A percentile compares a stretch with the other conserved stretches of the same genome.
Evolutionary conservation across 2,329 filamentous ascomycete species (phyloP).

Genomic region (Phaeoacremonium minimum): DNA sequence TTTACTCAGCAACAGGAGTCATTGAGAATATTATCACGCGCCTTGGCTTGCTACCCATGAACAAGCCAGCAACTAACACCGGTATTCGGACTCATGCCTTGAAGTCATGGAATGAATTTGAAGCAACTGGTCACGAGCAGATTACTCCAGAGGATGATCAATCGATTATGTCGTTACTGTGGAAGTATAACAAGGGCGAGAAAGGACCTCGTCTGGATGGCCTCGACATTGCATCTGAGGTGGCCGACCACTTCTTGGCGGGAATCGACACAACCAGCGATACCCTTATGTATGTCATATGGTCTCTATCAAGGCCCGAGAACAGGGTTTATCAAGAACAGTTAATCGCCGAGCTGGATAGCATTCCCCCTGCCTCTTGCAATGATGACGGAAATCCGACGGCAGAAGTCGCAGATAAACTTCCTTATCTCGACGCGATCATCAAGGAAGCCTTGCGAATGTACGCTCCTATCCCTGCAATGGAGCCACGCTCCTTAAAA

Average conservation of each 20-base stretch:
- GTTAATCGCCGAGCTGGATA: constrained; percentile 34
- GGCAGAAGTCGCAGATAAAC: constrained; percentile 28
- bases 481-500: constrained; percentile 38
- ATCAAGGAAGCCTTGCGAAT: constrained; percentile 45
- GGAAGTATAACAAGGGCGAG: constrained; percentile 21
- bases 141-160: constrained; percentile 10
- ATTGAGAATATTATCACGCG: constrained; percentile 25
- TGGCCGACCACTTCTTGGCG: constrained; percentile 47
- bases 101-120: constrained; percentile 15
- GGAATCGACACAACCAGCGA: constrained; percentile 51
- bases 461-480: constrained; percentile 45
- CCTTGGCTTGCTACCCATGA: constrained; percentile 39
- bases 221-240: constrained; percentile 46
- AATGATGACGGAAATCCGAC: constrained; percentile 23
- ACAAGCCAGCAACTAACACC: constrained; percentile 44
- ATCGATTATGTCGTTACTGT: constrained; percentile 32
- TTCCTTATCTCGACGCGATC: constrained; percentile 39
- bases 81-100: constrained; percentile 34
- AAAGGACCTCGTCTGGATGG: constrained; percentile 25
- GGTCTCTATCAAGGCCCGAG: constrained; percentile 39
- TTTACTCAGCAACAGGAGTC: constrained; percentile 35
- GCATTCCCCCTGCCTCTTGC: constrained; percentile 15
- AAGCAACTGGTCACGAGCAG: constrained; percentile 1
- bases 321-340: constrained; percentile 36
- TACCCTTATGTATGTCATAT: constrained; percentile 45